Base-by-base conservation (phyloP, 345 rosid species). In the Linum trigynum region DNA sequence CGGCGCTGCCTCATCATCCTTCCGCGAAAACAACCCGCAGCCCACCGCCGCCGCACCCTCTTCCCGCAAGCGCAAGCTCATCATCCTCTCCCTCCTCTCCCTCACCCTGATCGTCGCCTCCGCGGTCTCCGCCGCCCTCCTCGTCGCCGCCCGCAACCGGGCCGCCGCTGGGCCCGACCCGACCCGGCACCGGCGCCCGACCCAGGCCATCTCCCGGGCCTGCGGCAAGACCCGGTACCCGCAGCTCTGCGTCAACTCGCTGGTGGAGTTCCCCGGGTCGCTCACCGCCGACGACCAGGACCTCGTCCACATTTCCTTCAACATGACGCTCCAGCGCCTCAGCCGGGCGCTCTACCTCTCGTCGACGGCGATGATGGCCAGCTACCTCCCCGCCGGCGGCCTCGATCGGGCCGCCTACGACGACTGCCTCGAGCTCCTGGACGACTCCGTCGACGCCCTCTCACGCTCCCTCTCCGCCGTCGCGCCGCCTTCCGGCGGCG, bases 221-320 rank as follows among this genome's bases (percentile, higher is more conserved):
- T 94, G 99, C 67, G 74, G 81, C 60, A 79, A 55, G 58, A 83
- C 99, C 55, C 89, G 81, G 56, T 87, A 67, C 79, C 96, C 84
- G 16, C 45, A 58, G 36, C 80, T 94, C 61, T 94, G 99, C 67
- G 79, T 83, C 58, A 78, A 79, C 75, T 83, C 96, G 7, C 81
- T 94, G 0, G 72, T 83, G n/a, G 74, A 78, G 9, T 84, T 87
- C 63, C 96, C 97, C 0, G 99, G 88, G 48, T 72, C 90, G 4
- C 14, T 63, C 62, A 65, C 74, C 15, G 97, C 97, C 2, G 69
- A 59, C 63, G 79, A 88, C 66, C 72, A 74, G 61, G 95, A 91
- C 74, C 81, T 94, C 43, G 82, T 94, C 66, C 97, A 94, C 91
- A 84, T 94, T 75, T 85, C 99, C 41, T 81, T 94, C 73, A 94